A percentile compares a stretch with the other conserved stretches of the same genome.
These are phyloP conservation scores for Moniliophthora roreri DNA, from an alignment of 1,284 basidiomycete species.

Conservation along the genomic window DNA sequence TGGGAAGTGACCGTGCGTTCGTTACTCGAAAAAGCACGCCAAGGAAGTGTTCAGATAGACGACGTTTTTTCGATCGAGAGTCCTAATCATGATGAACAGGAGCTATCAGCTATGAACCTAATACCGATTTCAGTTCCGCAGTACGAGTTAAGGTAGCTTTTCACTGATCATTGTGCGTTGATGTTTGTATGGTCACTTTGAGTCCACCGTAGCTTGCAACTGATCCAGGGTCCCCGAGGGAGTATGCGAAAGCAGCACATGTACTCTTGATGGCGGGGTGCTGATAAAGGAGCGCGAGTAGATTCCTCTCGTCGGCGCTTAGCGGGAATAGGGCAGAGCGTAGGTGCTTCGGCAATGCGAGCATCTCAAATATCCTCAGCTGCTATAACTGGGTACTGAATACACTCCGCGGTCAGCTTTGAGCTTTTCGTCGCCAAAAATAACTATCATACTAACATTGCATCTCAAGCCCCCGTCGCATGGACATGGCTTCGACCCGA, in stretches of 20 bases:
- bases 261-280: conserved; percentile 8
- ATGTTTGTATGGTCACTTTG: not conserved
- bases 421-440: conserved; percentile 15
- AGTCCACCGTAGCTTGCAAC: no score
- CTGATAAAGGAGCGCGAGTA: not conserved
- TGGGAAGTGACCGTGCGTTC: conserved; percentile 4
- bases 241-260: conserved; percentile 15
- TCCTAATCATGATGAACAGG: conserved; percentile 11
- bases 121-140: conserved; percentile 8
- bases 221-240: conserved; percentile 8
- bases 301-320: conserved; percentile 9
- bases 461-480: conserved; percentile 6
- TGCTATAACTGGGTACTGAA: no score
- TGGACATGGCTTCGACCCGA: conserved; percentile 17
- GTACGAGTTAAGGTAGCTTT: conserved; percentile 13
- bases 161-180: conserved; percentile 5
- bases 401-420: conserved; percentile 11
- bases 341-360: conserved; percentile 14
- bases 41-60: conserved; percentile 7
- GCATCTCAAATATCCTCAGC: not conserved
- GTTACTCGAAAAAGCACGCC: not conserved
- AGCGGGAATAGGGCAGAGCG: conserved; percentile 16
- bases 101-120: not conserved
- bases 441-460: conserved; percentile 4
- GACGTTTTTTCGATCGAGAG: conserved; percentile 17